Evolutionary conservation across 805 yeast genomes (phyloP), one percentile per base, ranked within the genome.

Genomic region (Sugiyamaella qingdaonensis): DNA sequence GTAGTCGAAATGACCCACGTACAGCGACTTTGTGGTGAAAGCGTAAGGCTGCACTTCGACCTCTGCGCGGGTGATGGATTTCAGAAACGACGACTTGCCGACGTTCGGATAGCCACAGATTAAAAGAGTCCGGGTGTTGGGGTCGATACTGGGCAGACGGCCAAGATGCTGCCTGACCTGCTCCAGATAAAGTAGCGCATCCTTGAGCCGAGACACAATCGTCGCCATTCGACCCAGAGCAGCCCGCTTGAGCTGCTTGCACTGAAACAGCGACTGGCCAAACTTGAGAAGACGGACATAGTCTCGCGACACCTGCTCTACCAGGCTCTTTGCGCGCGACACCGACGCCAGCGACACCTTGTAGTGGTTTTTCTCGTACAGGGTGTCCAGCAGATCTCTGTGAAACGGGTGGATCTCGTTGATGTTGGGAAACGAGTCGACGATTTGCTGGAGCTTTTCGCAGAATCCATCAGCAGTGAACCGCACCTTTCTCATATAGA

Each of bases 171-270:
- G 99, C 77, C 99, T 86, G 54, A 94, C 99, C 76, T 94, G 98
- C 76, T 94, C 99, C 69, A 94, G 77, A 75, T 94, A 94, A 47
- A 82, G 80, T 56, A 94, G 78, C 18, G 99, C 92, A 70, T 94
- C 99, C 74, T 92, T 94, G 68, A 94, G 80, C 63, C 95, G 89
- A 79, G 94, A 94, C 66, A 85, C 85, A 65, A 94, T 90, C 34
- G 99, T 94, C 52, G 99, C 99, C 99, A 94, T 94, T 75, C 99
- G 87, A 79, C 99, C 99, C 64, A 94, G 76, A 32, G 98, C 99
- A 62, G 99, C 99, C 68, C 97, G 82, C 73, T 94, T 94, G 70
- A 94, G 82, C 77, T 94, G 99, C 75, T 94, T 94, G 81, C 99
- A 94, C 78, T 95, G 99, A 75, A 90, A 94, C 59, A 94, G 77